Percentiles rank a stretch among this genome's conserved stretches.
Evolutionary conservation across 139 green algal genomes (phyloP).

Genomic region (Chlamydomonas eustigma): DNA sequence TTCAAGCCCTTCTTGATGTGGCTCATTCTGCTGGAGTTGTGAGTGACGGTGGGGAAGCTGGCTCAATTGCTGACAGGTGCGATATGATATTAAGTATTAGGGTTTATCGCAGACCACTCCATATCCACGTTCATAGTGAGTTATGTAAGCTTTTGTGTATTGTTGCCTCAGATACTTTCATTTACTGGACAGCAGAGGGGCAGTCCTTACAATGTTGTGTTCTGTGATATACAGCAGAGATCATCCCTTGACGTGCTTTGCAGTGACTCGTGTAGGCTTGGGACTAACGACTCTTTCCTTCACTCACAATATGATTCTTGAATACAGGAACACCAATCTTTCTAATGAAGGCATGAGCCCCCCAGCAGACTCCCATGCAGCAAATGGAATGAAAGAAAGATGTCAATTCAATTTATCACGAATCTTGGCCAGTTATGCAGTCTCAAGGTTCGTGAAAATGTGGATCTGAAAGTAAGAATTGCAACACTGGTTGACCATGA

Average conservation of each 20-base stretch:
- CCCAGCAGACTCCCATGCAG: too few relatives aligned
- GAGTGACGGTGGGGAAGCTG: background rate
- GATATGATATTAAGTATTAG: too few relatives aligned
- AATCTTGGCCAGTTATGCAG: too few relatives aligned
- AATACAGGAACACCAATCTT: too few relatives aligned
- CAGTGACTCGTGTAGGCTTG: background rate
- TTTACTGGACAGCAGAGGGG: background rate
- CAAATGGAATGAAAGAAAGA: too few relatives aligned
- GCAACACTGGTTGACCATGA: too few relatives aligned
- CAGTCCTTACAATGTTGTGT: background rate
- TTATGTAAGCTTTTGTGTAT: background rate
- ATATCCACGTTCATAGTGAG: background rate
- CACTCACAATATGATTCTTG: background rate
- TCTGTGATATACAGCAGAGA: background rate
- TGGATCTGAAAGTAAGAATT: too few relatives aligned
- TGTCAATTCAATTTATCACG: too few relatives aligned
- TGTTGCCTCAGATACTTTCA: background rate
- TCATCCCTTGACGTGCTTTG: background rate
- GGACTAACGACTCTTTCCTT: background rate
- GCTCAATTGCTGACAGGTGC: too few relatives aligned
- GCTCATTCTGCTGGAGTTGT: background rate
- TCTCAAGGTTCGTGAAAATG: too few relatives aligned
- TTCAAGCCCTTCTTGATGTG: conserved; percentile 1
- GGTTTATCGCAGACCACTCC: too few relatives aligned
- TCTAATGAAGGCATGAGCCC: too few relatives aligned